phyloP scores from a whole-genome alignment of 2,329 filamentous ascomycete species.

The Samsoniella hepiali region DNA sequence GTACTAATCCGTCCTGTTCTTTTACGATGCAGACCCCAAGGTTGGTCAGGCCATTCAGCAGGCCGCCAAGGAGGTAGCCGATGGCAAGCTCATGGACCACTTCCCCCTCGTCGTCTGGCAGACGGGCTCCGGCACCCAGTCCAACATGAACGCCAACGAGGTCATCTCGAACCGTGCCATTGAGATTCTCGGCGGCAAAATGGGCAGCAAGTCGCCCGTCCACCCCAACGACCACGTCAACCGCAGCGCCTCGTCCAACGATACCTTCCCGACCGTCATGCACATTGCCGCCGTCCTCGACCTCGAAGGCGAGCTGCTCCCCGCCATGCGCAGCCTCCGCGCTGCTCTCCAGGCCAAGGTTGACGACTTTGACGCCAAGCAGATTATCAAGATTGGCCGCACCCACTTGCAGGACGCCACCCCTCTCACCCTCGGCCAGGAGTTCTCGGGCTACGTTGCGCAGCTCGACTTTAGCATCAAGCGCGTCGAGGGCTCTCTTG shows the following conservation, averaged over 20 bases:
- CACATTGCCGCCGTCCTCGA: slow-evolving; percentile 97
- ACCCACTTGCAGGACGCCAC: slow-evolving; percentile 98
- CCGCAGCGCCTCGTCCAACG: slow-evolving; percentile 97
- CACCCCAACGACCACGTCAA: slow-evolving; percentile 99
- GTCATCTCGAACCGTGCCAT: slow-evolving; percentile 99
- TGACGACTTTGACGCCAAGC: slow-evolving; percentile 75
- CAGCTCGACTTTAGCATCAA: slow-evolving; percentile 89
- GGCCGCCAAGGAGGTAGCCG: slow-evolving; percentile 88
- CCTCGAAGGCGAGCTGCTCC: slow-evolving; percentile 80
- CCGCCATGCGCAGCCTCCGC: slow-evolving; percentile 76
- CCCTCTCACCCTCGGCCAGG: slow-evolving; percentile 89
- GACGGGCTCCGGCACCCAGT: slow-evolving; percentile 97
- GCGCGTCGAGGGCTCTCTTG: slow-evolving; percentile 78
- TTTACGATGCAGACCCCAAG: slow-evolving; percentile 57
- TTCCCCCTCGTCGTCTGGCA: slow-evolving; percentile 99
- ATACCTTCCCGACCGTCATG: slow-evolving; percentile 99
- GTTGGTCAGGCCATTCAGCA: slow-evolving; percentile 91
- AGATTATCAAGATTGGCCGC: slow-evolving; percentile 98
- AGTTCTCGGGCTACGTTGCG: slow-evolving; percentile 95
- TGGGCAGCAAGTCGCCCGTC: slow-evolving; percentile 97
- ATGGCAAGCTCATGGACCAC: slow-evolving; percentile 91
- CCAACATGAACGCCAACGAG: slow-evolving; percentile 99
- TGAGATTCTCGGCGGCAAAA: slow-evolving; percentile 89
- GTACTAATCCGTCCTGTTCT: slow-evolving; percentile 30
- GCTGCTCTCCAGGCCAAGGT: slow-evolving; percentile 84